Conservation (phyloP, 371 early-diverging fungal genomes). For the Chytridiales sp. region DNA sequence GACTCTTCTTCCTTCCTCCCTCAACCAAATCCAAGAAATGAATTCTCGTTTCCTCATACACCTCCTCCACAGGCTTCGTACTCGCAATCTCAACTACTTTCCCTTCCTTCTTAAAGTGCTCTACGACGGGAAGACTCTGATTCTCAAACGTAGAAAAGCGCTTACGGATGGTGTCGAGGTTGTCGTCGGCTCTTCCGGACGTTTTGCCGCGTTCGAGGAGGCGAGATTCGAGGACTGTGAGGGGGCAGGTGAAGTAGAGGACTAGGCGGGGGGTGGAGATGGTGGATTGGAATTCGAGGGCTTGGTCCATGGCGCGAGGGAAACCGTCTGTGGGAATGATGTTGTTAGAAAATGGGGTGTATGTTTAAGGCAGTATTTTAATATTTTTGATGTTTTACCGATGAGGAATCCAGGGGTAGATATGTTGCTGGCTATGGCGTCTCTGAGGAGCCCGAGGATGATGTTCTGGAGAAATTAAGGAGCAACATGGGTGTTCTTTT, state of each 20-base stretch:
- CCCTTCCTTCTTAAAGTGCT: conserved; percentile 42
- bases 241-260: conserved; percentile 49
- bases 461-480: conserved; percentile 12
- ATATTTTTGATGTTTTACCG: conserved; percentile 9
- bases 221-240: conserved; percentile 41
- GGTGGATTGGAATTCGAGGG: conserved; percentile 32
- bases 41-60: conserved; percentile 35
- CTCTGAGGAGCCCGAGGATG: conserved; percentile 32
- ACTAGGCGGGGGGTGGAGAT: conserved; percentile 39
- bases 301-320: conserved; percentile 36
- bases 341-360: too few species aligned
- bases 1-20: conserved; percentile 4
- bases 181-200: conserved; percentile 59
- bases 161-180: conserved; percentile 53
- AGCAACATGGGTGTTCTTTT: neutral
- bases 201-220: conserved; percentile 58
- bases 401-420: conserved; percentile 31
- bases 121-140: conserved; percentile 57
- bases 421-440: conserved; percentile 4
- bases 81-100: conserved; percentile 21
- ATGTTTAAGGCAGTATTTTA: neutral
- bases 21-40: conserved; percentile 11
- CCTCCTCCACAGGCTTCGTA: conserved; percentile 36
- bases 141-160: conserved; percentile 52
- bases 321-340: conserved; percentile 27